A percentile compares a stretch with the other conserved stretches of the same genome.
Conservation (phyloP, 2,329 filamentous ascomycete genomes). For the Westerdykella aurantiaca region DNA sequence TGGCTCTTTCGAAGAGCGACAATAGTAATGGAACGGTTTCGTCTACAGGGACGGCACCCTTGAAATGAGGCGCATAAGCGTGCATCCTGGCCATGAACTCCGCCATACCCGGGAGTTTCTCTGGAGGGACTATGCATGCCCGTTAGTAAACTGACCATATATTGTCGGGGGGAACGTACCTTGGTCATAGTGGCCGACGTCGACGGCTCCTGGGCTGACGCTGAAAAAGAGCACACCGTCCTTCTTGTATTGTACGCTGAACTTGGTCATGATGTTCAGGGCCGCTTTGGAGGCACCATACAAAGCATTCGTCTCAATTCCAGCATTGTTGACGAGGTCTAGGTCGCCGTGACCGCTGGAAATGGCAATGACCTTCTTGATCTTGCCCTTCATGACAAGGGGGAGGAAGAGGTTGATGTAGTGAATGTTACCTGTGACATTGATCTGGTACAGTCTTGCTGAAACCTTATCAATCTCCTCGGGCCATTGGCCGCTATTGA, state of each 20-base stretch:
- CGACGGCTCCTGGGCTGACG: constrained; percentile 18
- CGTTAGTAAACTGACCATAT: too few relatives aligned
- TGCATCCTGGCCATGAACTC: too few relatives aligned
- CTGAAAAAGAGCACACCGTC: constrained; percentile 19
- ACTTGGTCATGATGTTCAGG: constrained; percentile 42
- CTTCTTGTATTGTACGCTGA: constrained; percentile 28
- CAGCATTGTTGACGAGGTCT: constrained; percentile 17
- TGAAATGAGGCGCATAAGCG: too few relatives aligned
- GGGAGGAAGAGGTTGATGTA: constrained; percentile 39
- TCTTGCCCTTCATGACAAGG: constrained; percentile 33
- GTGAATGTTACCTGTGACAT: constrained; percentile 28
- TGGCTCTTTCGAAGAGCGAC: too few relatives aligned
- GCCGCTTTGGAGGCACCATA: constrained; percentile 40
- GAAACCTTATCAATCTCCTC: constrained; percentile 7
- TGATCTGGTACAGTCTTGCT: constrained; percentile 19
- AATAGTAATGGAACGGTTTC: too few relatives aligned
- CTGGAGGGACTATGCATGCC: too few relatives aligned
- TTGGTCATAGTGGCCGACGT: constrained; percentile 9
- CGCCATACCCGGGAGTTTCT: too few relatives aligned
- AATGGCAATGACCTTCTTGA: constrained; percentile 42
- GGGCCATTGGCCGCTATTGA: too few relatives aligned
- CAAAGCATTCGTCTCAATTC: constrained; percentile 17
- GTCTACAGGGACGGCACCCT: too few relatives aligned
- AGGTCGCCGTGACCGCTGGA: constrained; percentile 35
- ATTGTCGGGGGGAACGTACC: too few relatives aligned